Evolutionary conservation across 2,329 filamentous ascomycete species (phyloP).

Genomic region (Furcasterigmium sp.): DNA sequence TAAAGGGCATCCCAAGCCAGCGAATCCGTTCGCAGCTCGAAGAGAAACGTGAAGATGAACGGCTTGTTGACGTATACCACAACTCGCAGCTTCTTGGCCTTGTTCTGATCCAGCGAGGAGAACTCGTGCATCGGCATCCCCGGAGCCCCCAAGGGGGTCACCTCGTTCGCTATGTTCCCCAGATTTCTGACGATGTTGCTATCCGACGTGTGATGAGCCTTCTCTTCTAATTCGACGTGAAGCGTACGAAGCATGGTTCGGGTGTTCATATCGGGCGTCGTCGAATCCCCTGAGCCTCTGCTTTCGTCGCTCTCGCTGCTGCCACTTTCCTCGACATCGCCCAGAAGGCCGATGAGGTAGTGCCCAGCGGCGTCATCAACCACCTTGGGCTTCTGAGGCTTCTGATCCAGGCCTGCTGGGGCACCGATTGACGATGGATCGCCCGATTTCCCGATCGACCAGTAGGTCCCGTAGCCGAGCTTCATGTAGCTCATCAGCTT

Average conservation of each 20-base stretch:
- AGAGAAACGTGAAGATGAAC: slow-evolving; percentile 74
- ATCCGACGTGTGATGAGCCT: slow-evolving; percentile 24
- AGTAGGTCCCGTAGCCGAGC: slow-evolving; percentile 63
- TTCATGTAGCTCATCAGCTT: slow-evolving; percentile 61
- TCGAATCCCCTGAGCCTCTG: slow-evolving; percentile 22
- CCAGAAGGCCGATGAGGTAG: slow-evolving; percentile 65
- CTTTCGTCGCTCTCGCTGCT: slow-evolving; percentile 23
- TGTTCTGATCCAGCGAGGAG: slow-evolving; percentile 46
- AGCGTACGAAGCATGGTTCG: slow-evolving; percentile 61
- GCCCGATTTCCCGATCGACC: slow-evolving; percentile 31
- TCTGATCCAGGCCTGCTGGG: not conserved
- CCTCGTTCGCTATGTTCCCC: slow-evolving; percentile 5
- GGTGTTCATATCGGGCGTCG: slow-evolving; percentile 34
- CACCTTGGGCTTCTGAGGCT: not conserved
- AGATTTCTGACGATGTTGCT: slow-evolving; percentile 41
- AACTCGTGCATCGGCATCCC: slow-evolving; percentile 18
- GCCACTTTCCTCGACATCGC: slow-evolving; percentile 49
- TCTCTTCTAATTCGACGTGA: slow-evolving; percentile 56
- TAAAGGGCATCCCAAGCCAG: slow-evolving; percentile 52
- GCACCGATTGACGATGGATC: not conserved
- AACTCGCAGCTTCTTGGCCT: slow-evolving; percentile 55
- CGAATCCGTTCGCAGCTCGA: slow-evolving; percentile 55
- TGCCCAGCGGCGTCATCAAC: slow-evolving; percentile 26
- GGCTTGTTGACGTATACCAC: slow-evolving; percentile 70
- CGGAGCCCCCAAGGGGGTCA: slow-evolving; percentile 9